Base-by-base conservation (phyloP, 768 basidiomycete genomes). In the Psilocybe sp. region DNA sequence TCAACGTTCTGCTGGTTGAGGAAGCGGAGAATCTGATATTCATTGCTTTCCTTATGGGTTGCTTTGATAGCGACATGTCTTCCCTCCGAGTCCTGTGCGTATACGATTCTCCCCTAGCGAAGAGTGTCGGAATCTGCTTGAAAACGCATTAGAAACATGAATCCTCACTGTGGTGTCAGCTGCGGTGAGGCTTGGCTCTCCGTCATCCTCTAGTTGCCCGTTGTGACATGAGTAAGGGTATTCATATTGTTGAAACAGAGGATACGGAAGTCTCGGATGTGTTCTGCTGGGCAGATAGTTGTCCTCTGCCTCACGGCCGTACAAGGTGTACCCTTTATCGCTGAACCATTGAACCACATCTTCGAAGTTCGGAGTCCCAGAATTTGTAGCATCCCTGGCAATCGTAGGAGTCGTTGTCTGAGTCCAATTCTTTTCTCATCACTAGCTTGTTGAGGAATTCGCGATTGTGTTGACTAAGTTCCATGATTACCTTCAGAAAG, bases 41-140 rank as follows among this genome's bases (percentile, higher is more conserved):
- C 66, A 13, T 64, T 54, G 6, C 55, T 53, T 3, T 47, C 43
- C 12, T 57, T 45, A 40, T 44, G 52, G 0, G 64, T 57, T 8
- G 59, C 40, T 40, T 69, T 67, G 28, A 69, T 57, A 1, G 56
- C 64, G 32, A 66, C 60, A 48, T 63, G 65, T 3, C 52, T 57
- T 14, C 40, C 14, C 12, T 53, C 37, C 9, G 41, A n/a, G 46
- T 65, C 57, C 47, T 63, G 60, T 5, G 64, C 63, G 44, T 50
- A 60, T 1, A 19, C 19, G 4, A 39, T 28, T 13, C 15, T 28
- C 8, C n/a, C 36, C 20, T 48, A 23, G 4, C 20, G 23, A 40
- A 10, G 23, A 10, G 35, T 20, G 9, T 33, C n/a, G 23, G 13
- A 18, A 19, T 13, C 15, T 4, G 18, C n/a, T n/a, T n/a, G 5